Evolutionary conservation across 257 asterid species (phyloP), one percentile per base, ranked within the genome.

Genomic region (Euphrasia confusa): DNA sequence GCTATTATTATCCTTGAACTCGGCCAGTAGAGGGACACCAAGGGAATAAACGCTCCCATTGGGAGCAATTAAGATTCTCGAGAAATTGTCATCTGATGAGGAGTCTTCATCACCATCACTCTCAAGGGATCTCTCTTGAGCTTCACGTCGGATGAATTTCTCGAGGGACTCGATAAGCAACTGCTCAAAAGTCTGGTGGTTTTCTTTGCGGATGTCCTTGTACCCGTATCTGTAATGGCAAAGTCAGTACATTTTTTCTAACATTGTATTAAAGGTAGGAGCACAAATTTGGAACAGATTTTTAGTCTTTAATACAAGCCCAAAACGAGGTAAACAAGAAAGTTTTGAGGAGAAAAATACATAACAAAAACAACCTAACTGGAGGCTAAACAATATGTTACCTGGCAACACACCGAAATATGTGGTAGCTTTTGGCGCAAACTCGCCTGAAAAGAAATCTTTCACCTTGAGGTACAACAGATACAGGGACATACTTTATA

Each of bases 391-490:
- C 15, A 39, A 13, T 0, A 60, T 26, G 7, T 74, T 84, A 91
- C 99, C 99, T 76, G 79, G 99, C 99, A 77, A 93, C 85, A 62
- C 97, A 93, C 40, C 99, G 97, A 58, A 93, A 93, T 67, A 93
- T 83, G 83, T 89, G 97, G 74, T 86, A 86, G 83, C 84, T 78
- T 77, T 77, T 89, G 54, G 84, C 78, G 77, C 97, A 84, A 71
- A 92, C 96, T 54, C 97, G 82, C 72, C 95, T 84, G 64, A 92
- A 86, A 74, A 92, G 79, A 75, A 86, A 92, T 81, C 99, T 80
- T 74, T 89, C 97, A 27, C 77, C 75, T 75, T 89, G 95, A 61
- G 93, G 94, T 68, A 92, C 99, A 58, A 84, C 88, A 60, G 95
- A 84, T 54, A 92, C 89, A 14, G 99, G 96, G 69, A 92, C 91